These are phyloP conservation scores for Globisporangium apiculatum DNA, from an alignment of 352 stramenopile species.

Conservation along the genomic window DNA sequence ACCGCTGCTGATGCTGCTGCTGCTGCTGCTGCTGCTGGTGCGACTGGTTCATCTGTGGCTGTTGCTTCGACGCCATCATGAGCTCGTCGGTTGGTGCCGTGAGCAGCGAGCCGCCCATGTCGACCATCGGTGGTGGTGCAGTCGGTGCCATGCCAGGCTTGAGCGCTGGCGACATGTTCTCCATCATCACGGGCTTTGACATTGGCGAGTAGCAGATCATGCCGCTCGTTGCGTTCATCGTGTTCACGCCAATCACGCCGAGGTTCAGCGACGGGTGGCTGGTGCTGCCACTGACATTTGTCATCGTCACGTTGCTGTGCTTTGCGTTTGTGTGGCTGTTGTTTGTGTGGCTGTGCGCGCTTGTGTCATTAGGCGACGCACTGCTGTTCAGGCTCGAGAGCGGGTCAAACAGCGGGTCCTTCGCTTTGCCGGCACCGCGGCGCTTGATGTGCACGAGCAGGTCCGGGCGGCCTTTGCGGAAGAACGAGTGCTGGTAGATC, in stretches of 20 bases:
- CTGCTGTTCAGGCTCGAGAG: constrained; percentile 19
- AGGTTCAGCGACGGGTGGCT: constrained; percentile 13
- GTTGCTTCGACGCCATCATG: constrained; percentile 16
- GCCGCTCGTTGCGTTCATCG: constrained; percentile 19
- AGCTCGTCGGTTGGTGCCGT: constrained; percentile 13
- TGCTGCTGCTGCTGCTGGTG: not conserved
- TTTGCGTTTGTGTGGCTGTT: not conserved
- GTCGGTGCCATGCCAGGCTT: constrained; percentile 57
- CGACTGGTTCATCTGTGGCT: too few relatives aligned
- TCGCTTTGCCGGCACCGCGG: constrained; percentile 72
- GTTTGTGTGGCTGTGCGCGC: not conserved
- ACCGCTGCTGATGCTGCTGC: constrained; percentile 10
- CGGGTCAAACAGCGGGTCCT: constrained; percentile 82
- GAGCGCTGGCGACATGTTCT: constrained; percentile 81
- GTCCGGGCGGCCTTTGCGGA: constrained; percentile 74
- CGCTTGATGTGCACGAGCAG: constrained; percentile 83
- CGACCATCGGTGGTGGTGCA: constrained; percentile 42
- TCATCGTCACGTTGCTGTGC: not conserved
- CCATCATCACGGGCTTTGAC: constrained; percentile 65
- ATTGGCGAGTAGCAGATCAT: constrained; percentile 71
- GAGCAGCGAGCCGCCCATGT: constrained; percentile 37
- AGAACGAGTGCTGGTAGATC: constrained; percentile 85
- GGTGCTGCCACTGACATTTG: not conserved
- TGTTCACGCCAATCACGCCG: constrained; percentile 19
- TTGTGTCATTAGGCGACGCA: not conserved